A percentile compares a stretch with the other conserved stretches of the same genome.
Evolutionary conservation across 1,284 basidiomycete genomes (phyloP).

Genomic region (Malassezia restricta): DNA sequence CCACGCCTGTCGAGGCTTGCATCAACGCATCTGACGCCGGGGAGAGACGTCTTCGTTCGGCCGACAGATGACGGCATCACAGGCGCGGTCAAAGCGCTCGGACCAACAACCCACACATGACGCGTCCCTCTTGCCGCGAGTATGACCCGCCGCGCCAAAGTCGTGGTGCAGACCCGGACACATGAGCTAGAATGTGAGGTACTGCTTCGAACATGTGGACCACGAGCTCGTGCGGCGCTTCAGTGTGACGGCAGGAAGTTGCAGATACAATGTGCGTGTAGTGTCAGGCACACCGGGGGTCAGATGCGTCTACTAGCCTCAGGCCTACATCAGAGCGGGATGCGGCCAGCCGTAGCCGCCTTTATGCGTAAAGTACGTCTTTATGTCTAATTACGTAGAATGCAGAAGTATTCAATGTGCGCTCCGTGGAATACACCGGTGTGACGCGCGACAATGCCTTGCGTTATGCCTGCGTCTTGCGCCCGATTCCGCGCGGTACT

Average conservation of each 20-base stretch:
- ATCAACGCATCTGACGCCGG: too few relatives aligned
- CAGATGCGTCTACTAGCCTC: not conserved
- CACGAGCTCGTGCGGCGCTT: not conserved
- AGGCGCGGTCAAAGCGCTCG: too few relatives aligned
- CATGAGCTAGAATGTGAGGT: not conserved
- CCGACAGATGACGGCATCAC: too few relatives aligned
- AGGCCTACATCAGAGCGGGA: not conserved
- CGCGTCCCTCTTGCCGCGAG: too few relatives aligned
- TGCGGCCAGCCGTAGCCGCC: not conserved
- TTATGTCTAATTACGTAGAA: not conserved
- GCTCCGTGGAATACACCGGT: not conserved
- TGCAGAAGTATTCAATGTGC: not conserved
- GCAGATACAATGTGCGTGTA: not conserved
- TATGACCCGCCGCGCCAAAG: not conserved
- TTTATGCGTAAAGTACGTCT: not conserved
- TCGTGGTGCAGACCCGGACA: not conserved
- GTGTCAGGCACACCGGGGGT: not conserved
- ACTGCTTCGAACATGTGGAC: not conserved
- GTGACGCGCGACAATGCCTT: not conserved
- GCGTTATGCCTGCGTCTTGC: not conserved
- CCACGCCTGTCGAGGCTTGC: too few relatives aligned
- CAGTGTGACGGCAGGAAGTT: not conserved
- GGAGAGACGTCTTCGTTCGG: too few relatives aligned
- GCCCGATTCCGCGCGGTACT: not conserved
- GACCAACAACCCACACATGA: too few relatives aligned